Evolutionary conservation across 2,329 filamentous ascomycete genomes (phyloP).

Genomic region (Colletotrichum phormii): DNA sequence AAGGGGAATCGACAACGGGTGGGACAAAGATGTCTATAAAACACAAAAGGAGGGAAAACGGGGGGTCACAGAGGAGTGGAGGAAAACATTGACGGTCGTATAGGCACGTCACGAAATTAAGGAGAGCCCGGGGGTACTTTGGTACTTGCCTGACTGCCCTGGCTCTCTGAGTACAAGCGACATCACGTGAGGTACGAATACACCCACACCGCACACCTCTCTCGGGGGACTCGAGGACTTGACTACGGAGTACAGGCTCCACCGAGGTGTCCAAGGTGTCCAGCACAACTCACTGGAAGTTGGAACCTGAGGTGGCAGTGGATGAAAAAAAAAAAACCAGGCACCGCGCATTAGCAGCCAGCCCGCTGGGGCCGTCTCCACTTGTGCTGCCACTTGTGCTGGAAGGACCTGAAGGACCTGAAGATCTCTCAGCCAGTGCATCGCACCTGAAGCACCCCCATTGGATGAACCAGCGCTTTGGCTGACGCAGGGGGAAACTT

Average conservation of each 20-base stretch:
- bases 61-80: background rate
- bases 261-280: background rate
- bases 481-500: conserved; percentile 5
- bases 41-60: background rate
- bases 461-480: conserved; percentile 4
- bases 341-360: background rate
- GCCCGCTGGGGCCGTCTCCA: conserved; percentile 21
- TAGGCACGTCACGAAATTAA: conserved; percentile 34
- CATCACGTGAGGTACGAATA: background rate
- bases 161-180: background rate
- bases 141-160: background rate
- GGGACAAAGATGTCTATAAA: conserved; percentile 29
- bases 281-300: background rate
- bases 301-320: background rate
- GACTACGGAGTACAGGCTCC: too few species aligned
- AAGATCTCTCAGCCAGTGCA: conserved; percentile 6
- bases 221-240: too few species aligned
- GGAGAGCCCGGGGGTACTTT: conserved; percentile 19
- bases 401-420: conserved; percentile 7
- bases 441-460: background rate
- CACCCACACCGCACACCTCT: too few species aligned
- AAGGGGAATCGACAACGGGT: conserved; percentile 9
- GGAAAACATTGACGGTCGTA: conserved; percentile 34
- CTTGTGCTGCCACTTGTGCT: conserved; percentile 30
- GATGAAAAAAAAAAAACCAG: background rate